Base-by-base conservation (phyloP, 2,329 filamentous ascomycete genomes). In the Sporothrix luriei region DNA sequence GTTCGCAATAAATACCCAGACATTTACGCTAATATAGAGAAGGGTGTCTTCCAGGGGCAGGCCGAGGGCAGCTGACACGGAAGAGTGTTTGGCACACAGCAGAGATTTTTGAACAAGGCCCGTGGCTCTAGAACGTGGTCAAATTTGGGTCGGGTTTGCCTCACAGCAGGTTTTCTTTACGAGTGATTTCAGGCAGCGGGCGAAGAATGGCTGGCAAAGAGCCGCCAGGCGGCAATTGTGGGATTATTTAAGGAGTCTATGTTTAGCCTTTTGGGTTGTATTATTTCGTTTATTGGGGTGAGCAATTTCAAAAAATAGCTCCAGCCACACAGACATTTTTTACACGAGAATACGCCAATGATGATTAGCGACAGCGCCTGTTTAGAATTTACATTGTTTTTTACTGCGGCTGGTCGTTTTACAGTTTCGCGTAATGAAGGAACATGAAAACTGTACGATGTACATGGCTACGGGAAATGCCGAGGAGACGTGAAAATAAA, bases 1-100 rank as follows among this genome's bases (percentile, higher is more conserved):
- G 82, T 89, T 43, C 83, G 88, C 55, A 90, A 90, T 77, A 89
- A 88, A 73, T 88, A 88, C 73, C 85, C 86, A 3, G 83, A 83
- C 16, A 84, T 86, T 43, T 89, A 87, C 73, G 80, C 83, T 29
- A 79, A 80, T 68, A 85, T 87, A 59, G 85, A 88, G 74, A 87
- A 87, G 77, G 83, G 84, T 43, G 79, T 80, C 4, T 81, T 85
- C 69, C 82, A 83, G 59, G 75, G 80, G 70, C 81, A 83, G 73
- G 80, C 84, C 16, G 69, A 69, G 1, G 51, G 14, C 1, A 59
- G 52, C 46, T 52, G 52, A 62, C 51, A 55, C 21, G 33, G 21
- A 26, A 24, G 19, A 62, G 14, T 46, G n/a, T 7, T 61, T 21
- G 33, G 26, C 52, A 29, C n/a, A 19, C 52, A 7, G 52, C 29